Conservation (phyloP, 805 yeast species). For the Kuraishia hungarica region DNA sequence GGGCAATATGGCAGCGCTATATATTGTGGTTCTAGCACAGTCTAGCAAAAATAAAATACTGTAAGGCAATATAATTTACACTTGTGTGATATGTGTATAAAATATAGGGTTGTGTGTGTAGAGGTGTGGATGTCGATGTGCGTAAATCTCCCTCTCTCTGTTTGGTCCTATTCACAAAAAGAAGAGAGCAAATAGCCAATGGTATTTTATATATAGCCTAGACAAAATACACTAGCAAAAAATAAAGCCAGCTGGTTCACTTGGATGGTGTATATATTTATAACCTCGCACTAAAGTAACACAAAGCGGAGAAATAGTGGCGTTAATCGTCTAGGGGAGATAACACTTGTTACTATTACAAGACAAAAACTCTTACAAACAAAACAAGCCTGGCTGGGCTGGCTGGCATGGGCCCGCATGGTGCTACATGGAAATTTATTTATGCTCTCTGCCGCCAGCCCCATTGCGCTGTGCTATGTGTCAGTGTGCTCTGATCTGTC, state of each 20-base stretch:
- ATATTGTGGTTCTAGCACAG: neutral
- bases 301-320: neutral
- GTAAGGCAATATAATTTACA: neutral
- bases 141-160: neutral
- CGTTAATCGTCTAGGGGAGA: slow-evolving; percentile 2
- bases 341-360: slow-evolving; percentile 6
- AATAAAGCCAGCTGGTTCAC: neutral
- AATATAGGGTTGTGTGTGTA: neutral
- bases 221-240: too few relatives aligned
- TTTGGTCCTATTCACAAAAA: neutral
- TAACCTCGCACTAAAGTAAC: neutral
- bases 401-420: too few relatives aligned
- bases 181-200: too few relatives aligned
- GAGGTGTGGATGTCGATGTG: neutral
- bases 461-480: neutral
- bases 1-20: neutral
- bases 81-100: neutral
- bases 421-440: too few relatives aligned
- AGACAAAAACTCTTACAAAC: neutral
- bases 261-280: neutral
- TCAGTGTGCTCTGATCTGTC: neutral
- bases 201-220: too few relatives aligned
- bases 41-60: neutral
- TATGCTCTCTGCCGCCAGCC: neutral
- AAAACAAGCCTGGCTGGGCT: neutral